Base-by-base conservation (phyloP, 176 grass and related monocot species). In the Oryza rufipogon region DNA sequence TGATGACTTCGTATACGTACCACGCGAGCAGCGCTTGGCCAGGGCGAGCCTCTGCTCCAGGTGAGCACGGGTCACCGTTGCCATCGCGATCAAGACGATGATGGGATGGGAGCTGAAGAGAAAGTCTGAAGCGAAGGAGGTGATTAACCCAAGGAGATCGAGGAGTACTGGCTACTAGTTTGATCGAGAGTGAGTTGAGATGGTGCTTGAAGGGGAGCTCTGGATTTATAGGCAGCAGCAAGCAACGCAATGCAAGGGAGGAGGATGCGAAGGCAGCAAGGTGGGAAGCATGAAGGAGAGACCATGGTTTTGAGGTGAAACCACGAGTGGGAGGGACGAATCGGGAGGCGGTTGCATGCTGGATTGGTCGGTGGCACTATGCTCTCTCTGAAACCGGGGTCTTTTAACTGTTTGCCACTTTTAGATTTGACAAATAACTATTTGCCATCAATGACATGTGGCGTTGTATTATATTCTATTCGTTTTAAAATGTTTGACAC, bases 41-140 rank as follows among this genome's bases (percentile, higher is more conserved):
- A 92, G 65, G 73, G 89, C 89, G 9, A 94, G 81, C 63, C 90
- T 92, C 76, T 94, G 87, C 58, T 97, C 94, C 8, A 97, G 86
- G 25, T 83, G 86, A 14, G 87, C 87, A 19, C 73, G 54, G 49
- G 22, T 91, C 17, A 91, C 94, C 7, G 85, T 83, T 3, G 64
- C 47, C 91, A 93, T 93, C 16, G 52, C 52, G 51, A 13, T 54
- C 16, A 5, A 7, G 16, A 19, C 5, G 34, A 36, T 32, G 52
- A 8, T 58, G 1, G 1, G 17, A 20, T 20, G 34, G 48, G 3
- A 51, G 48, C 54, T 58, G 19, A n/a, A 58, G 9, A 19, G 17
- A 6, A 56, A 0, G 51, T 19, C 6, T 56, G 14, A 56, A 15
- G 47, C 4, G 51, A 44, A 44, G 42, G 42, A 44, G 42, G 13